A percentile compares a stretch with the other conserved stretches of the same genome.
phyloP scores from a whole-genome alignment of 805 yeast species.

The Clavispora carvajalis region DNA sequence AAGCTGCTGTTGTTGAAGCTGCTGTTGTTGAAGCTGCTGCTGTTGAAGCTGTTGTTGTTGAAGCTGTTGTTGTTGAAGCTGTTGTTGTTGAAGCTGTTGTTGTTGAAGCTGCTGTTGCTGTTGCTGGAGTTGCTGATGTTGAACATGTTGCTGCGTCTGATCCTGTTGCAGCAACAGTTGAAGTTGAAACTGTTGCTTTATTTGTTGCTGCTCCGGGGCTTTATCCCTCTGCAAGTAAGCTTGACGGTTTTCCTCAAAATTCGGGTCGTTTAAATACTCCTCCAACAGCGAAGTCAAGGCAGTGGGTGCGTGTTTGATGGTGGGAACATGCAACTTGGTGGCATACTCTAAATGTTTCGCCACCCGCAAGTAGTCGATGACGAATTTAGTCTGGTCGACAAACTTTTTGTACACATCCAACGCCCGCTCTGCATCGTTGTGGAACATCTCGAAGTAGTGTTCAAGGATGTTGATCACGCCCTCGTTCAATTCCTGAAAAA shows the following conservation, averaged over 20 bases:
- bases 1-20: background rate
- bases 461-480: slow-evolving; percentile 93
- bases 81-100: slow-evolving; percentile 4
- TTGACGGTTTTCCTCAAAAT: slow-evolving; percentile 71
- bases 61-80: slow-evolving; percentile 3
- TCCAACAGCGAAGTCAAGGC: slow-evolving; percentile 81
- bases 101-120: slow-evolving; percentile 2
- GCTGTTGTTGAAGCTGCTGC: slow-evolving; percentile 1
- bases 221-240: slow-evolving; percentile 71
- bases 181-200: background rate
- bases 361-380: slow-evolving; percentile 77
- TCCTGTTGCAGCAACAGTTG: slow-evolving; percentile 2
- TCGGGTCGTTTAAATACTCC: slow-evolving; percentile 83
- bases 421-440: slow-evolving; percentile 80
- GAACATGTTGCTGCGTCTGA: background rate
- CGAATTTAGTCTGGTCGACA: slow-evolving; percentile 80
- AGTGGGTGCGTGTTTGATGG: slow-evolving; percentile 95
- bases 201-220: background rate
- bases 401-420: slow-evolving; percentile 78
- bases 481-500: slow-evolving; percentile 88
- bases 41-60: slow-evolving; percentile 4
- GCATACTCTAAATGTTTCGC: slow-evolving; percentile 86
- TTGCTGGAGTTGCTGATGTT: background rate
- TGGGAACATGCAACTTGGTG: slow-evolving; percentile 88
- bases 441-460: slow-evolving; percentile 90